Percentiles rank a stretch among this genome's conserved stretches.
Evolutionary conservation across 2,329 filamentous ascomycete species (phyloP).

Genomic region (Juglanconis oblonga): DNA sequence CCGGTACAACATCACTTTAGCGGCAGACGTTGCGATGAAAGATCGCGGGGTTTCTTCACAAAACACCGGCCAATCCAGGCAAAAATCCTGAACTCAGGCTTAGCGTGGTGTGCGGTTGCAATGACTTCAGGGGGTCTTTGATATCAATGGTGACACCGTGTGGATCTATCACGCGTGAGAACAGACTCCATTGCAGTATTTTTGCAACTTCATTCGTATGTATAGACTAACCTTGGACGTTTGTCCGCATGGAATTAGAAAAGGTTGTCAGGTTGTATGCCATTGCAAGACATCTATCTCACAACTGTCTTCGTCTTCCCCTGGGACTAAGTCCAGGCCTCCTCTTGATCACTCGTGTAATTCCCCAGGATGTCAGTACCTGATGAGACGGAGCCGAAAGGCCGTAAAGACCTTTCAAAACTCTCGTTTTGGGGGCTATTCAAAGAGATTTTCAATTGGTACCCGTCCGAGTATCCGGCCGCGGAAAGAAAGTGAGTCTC

Average conservation of each 20-base stretch:
- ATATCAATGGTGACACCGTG: conserved; percentile 13
- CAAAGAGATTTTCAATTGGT: conserved; percentile 34
- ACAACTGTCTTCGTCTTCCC: no score
- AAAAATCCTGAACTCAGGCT: background rate
- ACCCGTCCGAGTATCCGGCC: conserved; percentile 28
- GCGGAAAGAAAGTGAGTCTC: conserved; percentile 28
- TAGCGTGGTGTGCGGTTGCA: background rate
- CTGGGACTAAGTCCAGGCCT: no score
- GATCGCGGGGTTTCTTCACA: background rate
- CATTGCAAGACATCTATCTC: no score
- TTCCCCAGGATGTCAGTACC: background rate
- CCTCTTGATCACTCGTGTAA: background rate
- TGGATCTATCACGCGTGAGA: background rate
- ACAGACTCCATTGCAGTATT: no score
- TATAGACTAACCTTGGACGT: no score
- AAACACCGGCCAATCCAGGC: background rate
- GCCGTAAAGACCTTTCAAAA: conserved; percentile 9
- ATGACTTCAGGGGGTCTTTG: background rate
- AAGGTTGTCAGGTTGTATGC: background rate
- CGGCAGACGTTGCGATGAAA: background rate
- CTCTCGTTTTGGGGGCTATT: conserved; percentile 22
- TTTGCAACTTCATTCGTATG: no score
- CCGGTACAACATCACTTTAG: conserved; percentile 15
- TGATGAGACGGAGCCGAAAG: background rate
- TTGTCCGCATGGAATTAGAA: background rate